Evolutionary conservation across 1,284 basidiomycete genomes (phyloP), one percentile per base, ranked within the genome.

Genomic region (Wolfiporia cocos): DNA sequence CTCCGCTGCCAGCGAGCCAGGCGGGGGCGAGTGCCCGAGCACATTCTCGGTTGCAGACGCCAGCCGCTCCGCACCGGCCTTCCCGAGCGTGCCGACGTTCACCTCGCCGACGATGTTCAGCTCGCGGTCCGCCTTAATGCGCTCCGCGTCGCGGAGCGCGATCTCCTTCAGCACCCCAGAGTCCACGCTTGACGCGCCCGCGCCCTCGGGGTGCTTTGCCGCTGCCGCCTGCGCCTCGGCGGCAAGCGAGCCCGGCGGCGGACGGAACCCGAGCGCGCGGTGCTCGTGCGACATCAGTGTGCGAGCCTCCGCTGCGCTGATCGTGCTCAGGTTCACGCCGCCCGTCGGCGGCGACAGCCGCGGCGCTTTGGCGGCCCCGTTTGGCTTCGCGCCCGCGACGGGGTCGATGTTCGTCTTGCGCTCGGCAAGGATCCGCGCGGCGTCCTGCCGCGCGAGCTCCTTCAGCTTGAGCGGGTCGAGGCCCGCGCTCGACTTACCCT

Each of bases 201-300:
- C 33, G 20, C 52, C 51, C 0, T 51, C 41, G 5, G 59, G 58
- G 41, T 59, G 54, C 41, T 53, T 61, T 3, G 64, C 57, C 4
- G 64, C 61, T 6, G 45, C 50, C 3, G 55, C 53, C 36, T 59
- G 59, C 11, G 62, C 62, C 37, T 58, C 55, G 1, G 62, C 58
- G 0, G 62, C 61, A 24, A 63, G 55, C 10, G 62, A 64, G 29
- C 57, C 59, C 0, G 56, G 51, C n/a, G 63, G 63, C 10, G 62
- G 61, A 11, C 59, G 57, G 51, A 62, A 63, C 2, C 59, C 61
- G 1, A 65, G 56, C 3, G 60, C 62, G 38, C 57, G 59, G 49
- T 63, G 62, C 43, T 65, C 61, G 31, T 54, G 54, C 3, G 62
- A 64, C 56, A 61, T 58, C 17, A 64, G 46, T 37, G 50, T 56